Evolutionary conservation across 495 filamentous ascomycete genomes (phyloP).

Genomic region (Lophiotrema nucula): DNA sequence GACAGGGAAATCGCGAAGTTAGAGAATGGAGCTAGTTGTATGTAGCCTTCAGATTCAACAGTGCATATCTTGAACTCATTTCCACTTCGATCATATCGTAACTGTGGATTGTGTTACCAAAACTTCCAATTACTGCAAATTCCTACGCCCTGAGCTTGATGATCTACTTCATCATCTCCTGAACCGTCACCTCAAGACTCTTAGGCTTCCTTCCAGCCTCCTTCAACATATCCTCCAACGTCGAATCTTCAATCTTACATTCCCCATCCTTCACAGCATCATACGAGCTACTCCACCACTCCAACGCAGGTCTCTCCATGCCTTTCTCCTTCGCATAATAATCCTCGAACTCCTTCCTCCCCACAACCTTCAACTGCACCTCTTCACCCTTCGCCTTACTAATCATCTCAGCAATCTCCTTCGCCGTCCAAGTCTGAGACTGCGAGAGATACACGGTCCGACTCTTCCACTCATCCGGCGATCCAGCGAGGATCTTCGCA

Average conservation of each 20-base stretch:
- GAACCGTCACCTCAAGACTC: slow-evolving; percentile 37
- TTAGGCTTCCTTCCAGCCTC: slow-evolving; percentile 42
- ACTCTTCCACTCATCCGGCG: slow-evolving; percentile 36
- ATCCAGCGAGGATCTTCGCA: slow-evolving; percentile 40
- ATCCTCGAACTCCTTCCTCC: slow-evolving; percentile 42
- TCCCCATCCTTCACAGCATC: slow-evolving; percentile 46
- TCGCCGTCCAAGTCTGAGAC: slow-evolving; percentile 37
- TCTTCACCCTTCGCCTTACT: slow-evolving; percentile 38
- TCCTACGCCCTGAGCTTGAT: too few relatives aligned
- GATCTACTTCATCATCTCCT: slow-evolving; percentile 25
- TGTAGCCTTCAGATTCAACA: too few relatives aligned
- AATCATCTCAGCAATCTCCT: slow-evolving; percentile 43
- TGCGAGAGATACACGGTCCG: slow-evolving; percentile 45
- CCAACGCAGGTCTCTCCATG: slow-evolving; percentile 37
- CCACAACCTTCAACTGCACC: slow-evolving; percentile 42
- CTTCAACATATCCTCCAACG: slow-evolving; percentile 42
- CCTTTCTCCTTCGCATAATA: slow-evolving; percentile 44
- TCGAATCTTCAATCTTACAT: slow-evolving; percentile 45
- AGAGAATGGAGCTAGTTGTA: too few relatives aligned
- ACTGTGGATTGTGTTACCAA: too few relatives aligned
- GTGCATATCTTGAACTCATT: too few relatives aligned
- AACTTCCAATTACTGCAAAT: too few relatives aligned
- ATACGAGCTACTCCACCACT: slow-evolving; percentile 50
- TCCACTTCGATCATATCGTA: too few relatives aligned
- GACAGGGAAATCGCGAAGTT: too few relatives aligned